phyloP scores from a whole-genome alignment of 768 basidiomycete species.

The Galerina marginata region DNA sequence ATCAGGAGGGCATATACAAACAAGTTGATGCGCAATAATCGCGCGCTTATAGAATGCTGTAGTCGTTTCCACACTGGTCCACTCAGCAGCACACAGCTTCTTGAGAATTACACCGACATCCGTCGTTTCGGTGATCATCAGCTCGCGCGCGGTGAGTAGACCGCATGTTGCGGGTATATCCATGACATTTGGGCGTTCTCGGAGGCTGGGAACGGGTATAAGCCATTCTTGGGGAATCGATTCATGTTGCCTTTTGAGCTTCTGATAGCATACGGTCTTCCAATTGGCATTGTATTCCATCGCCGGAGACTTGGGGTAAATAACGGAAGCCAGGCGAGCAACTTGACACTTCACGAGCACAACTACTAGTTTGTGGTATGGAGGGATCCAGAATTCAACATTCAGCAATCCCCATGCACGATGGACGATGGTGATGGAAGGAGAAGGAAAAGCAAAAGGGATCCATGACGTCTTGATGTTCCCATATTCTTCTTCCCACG shows the following conservation, averaged over 20 bases:
- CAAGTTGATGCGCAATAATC: slow-evolving; percentile 81
- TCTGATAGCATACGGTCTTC: slow-evolving; percentile 56
- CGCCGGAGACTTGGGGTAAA: no score
- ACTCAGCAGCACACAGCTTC: slow-evolving; percentile 56
- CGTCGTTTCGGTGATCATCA: slow-evolving; percentile 50
- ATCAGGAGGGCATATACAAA: slow-evolving; percentile 34
- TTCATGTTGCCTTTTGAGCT: slow-evolving; percentile 55
- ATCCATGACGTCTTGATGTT: no score
- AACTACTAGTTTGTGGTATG: no score
- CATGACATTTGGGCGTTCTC: slow-evolving; percentile 53
- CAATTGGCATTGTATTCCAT: slow-evolving; percentile 38
- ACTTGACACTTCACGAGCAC: no score
- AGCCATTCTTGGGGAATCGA: slow-evolving; percentile 72
- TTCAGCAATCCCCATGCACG: no score
- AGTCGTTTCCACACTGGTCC: slow-evolving; percentile 71
- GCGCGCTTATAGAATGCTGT: slow-evolving; percentile 80
- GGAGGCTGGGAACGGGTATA: slow-evolving; percentile 42
- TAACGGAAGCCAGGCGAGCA: no score
- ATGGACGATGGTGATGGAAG: no score
- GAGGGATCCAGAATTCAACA: no score
- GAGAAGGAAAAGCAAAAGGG: no score
- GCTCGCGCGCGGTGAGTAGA: slow-evolving; percentile 57
- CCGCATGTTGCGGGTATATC: slow-evolving; percentile 59
- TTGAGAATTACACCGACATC: slow-evolving; percentile 50
- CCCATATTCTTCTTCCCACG: no score